Evolutionary conservation across 768 basidiomycete genomes (phyloP), one percentile per base, ranked within the genome.

Genomic region (Ephemerocybe angulata): DNA sequence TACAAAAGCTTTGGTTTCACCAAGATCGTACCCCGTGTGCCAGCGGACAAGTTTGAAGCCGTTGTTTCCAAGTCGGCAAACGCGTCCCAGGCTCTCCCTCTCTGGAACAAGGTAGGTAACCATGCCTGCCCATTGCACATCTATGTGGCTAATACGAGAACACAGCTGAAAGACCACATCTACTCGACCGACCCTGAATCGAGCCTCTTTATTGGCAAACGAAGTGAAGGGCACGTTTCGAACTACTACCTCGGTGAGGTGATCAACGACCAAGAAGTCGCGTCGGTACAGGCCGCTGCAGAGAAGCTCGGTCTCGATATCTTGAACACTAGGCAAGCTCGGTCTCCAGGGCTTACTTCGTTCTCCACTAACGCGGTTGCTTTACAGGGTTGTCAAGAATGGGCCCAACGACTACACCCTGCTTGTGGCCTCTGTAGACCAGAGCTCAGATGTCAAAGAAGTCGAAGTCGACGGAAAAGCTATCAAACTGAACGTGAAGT

Each of bases 1-100:
- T 92, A 85, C 71, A 89, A 83, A 66, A 80, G 77, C 2, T 94
- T 94, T 58, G 92, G 92, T 1, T 88, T 87, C 63, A 89, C 88
- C 40, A 94, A 95, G 72, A 87, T 95, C 60, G 65, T 92, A 46
- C 91, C 93, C 21, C 86, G 93, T 21, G 62, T 89, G 43, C 62
- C 82, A 2, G 62, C 76, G 22, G 76, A 73, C 15, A 84, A 81
- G 61, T 92, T 95, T 63, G 80, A 77, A 37, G 75, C 74, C 5
- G 82, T 88, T 30, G 75, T 93, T 17, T 68, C 74, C 19, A 73
- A 76, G 6, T 90, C 88, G n/a, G 71, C 72, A 10, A 86, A 87
- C 58, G 76, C 79, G 3, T 62, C 76, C 1, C 73, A 79, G 46
- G 85, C 86, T 1, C 50, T 77, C 17, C 65, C 77, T 0, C 70